Conservation (phyloP, 2,329 filamentous ascomycete species). For the Paracorniculantispora psalliotae region DNA sequence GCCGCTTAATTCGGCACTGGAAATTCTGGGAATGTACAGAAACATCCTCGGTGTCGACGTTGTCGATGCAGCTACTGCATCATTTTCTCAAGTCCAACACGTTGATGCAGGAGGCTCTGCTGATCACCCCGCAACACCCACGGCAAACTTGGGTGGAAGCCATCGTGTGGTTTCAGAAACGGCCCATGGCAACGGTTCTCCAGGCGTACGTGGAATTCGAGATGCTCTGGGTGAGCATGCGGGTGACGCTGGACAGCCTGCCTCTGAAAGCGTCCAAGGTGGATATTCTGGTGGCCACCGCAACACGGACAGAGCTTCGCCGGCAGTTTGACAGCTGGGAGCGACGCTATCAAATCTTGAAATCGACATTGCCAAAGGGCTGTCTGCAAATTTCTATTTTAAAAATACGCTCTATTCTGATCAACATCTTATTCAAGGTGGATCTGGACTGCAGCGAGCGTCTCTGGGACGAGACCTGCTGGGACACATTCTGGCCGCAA, state of each 20-base stretch:
- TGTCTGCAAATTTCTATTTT: background rate
- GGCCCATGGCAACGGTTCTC: background rate
- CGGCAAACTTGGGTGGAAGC: background rate
- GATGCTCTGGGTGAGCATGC: background rate
- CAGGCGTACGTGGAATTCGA: background rate
- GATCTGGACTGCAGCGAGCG: background rate
- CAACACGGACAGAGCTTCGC: background rate
- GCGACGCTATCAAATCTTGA: background rate
- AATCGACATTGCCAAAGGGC: too few species aligned
- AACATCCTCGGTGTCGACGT: background rate
- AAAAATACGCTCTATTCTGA: background rate
- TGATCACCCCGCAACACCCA: background rate
- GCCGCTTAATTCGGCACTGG: background rate
- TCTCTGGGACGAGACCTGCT: background rate
- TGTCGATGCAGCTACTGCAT: background rate
- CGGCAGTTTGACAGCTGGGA: background rate
- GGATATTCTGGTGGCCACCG: background rate
- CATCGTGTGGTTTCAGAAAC: background rate
- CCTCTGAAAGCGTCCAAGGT: background rate
- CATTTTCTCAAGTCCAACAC: slow-evolving; percentile 1
- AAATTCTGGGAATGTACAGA: background rate
- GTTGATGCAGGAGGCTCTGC: background rate
- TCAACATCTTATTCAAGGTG: background rate
- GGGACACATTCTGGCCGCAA: background rate
- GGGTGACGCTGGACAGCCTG: background rate